Base-by-base conservation (phyloP, 2,329 filamentous ascomycete genomes). In the Colletotrichum coccodes region DNA sequence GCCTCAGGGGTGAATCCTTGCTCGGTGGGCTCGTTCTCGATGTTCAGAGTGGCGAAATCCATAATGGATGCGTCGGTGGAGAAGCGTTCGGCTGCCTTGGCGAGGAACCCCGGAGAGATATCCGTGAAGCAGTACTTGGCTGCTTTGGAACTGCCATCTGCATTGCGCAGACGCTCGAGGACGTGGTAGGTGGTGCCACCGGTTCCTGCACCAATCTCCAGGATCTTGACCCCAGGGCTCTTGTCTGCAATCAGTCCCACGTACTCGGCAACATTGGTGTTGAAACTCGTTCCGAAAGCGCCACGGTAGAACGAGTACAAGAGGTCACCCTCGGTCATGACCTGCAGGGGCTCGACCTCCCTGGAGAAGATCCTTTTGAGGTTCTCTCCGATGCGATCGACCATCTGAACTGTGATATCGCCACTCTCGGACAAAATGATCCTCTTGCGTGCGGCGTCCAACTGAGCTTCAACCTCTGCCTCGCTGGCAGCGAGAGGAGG, bases 41-140 rank as follows among this genome's bases (percentile, higher is more conserved):
- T 71, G 63, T 84, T 76, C 3, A 76, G 70, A 30, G 21, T 72
- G 59, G 63, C 63, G 36, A 72, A 76, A 11, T 72, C 60, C 56
- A 76, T 71, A 36, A 70, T 66, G 28, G 71, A 68, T 9, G 53
- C 64, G 5, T 76, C 74, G 3, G 64, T 53, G 2, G 71, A 70
- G 60, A 79, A 81, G 21, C 70, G 72, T n/a, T 76, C 73, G 60
- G 76, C 71, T 0, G 78, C 80, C 5, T 75, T 72, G n/a, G 79
- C 76, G 54, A 86, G 84, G 74, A 83, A 83, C 7, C 77, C 78
- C 2, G 79, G 67, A 0, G 80, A 81, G 21, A 84, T 80, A 60
- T 86, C 84, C 0, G 85, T 86, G 72, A 79, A 86, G 6, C 78
- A 80, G 62, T 85, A 86, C 6, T 66, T 68, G 14, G 64, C 49